These are phyloP conservation scores for Boechera retrofracta DNA, from an alignment of 345 rosid genomes.

Conservation along the genomic window DNA sequence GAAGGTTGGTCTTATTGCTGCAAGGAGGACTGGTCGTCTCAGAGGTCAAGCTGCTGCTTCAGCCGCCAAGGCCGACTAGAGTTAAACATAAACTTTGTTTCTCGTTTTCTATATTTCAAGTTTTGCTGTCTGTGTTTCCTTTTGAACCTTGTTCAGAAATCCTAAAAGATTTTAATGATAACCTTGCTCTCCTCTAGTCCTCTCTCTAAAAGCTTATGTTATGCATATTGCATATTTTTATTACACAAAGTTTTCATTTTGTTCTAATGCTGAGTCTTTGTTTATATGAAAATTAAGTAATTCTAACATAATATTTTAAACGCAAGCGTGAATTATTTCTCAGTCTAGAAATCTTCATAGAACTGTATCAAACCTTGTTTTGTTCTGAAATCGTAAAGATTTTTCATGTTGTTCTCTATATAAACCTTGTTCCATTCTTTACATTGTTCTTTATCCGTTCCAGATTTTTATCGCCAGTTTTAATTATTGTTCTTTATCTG, in stretches of 20 bases:
- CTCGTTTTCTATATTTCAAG: slow-evolving; percentile 9
- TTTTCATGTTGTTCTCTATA: no score
- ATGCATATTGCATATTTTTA: background rate
- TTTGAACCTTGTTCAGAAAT: slow-evolving; percentile 31
- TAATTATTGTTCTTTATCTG: no score
- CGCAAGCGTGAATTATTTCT: no score
- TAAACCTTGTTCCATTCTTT: no score
- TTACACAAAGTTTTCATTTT: background rate
- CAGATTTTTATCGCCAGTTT: no score
- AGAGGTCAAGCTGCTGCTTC: slow-evolving; percentile 80
- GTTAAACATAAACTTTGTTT: slow-evolving; percentile 15
- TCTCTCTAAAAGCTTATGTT: background rate
- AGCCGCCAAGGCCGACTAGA: slow-evolving; percentile 67
- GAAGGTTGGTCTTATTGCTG: slow-evolving; percentile 84
- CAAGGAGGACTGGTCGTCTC: slow-evolving; percentile 78
- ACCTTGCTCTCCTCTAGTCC: background rate
- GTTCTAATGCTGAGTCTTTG: background rate
- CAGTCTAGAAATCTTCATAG: no score
- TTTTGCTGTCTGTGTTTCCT: slow-evolving; percentile 25
- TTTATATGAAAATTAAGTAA: no score
- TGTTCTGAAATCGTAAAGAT: no score
- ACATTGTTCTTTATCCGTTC: no score
- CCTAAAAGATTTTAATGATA: slow-evolving; percentile 8
- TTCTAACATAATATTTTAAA: no score
- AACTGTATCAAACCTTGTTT: no score